Conservation (phyloP, 2,329 filamentous ascomycete genomes). For the Ceratocystis ficicola region DNA sequence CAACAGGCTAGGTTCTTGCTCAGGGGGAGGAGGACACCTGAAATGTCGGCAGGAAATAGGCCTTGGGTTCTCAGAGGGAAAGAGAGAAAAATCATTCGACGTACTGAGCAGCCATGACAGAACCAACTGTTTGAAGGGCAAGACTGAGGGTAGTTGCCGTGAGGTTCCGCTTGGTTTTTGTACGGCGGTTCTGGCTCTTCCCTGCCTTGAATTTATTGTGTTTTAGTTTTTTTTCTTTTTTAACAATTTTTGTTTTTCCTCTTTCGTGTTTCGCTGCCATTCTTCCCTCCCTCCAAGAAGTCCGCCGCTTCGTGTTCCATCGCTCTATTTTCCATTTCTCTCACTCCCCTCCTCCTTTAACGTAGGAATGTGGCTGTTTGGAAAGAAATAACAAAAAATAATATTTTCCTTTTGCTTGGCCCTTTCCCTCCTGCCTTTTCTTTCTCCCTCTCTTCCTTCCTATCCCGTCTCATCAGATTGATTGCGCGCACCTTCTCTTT, state of each 20-base stretch:
- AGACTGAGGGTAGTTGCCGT: no score
- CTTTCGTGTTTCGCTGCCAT: conserved; percentile 6
- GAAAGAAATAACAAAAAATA: not conserved
- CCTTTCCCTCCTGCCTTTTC: conserved; percentile 16
- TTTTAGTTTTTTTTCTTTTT: not conserved
- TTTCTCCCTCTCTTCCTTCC: conserved; percentile 9
- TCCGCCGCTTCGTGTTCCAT: conserved; percentile 8
- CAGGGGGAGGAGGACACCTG: no score
- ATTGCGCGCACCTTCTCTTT: not conserved
- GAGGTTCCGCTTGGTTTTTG: no score
- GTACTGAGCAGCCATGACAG: no score
- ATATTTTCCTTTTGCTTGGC: conserved; percentile 9
- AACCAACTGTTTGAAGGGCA: no score
- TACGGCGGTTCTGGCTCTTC: no score
- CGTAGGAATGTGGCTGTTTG: conserved; percentile 14
- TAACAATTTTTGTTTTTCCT: conserved; percentile 23
- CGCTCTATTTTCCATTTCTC: not conserved
- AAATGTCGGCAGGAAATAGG: no score
- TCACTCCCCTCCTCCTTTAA: conserved; percentile 10
- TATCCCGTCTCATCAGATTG: not conserved
- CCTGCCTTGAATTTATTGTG: not conserved
- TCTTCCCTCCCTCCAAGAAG: not conserved
- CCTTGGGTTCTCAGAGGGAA: no score
- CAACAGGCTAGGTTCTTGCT: no score
- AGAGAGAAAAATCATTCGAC: no score